These are phyloP conservation scores for Mycosphaerella sp. DNA, from an alignment of 2,329 filamentous ascomycete genomes.

Conservation along the genomic window DNA sequence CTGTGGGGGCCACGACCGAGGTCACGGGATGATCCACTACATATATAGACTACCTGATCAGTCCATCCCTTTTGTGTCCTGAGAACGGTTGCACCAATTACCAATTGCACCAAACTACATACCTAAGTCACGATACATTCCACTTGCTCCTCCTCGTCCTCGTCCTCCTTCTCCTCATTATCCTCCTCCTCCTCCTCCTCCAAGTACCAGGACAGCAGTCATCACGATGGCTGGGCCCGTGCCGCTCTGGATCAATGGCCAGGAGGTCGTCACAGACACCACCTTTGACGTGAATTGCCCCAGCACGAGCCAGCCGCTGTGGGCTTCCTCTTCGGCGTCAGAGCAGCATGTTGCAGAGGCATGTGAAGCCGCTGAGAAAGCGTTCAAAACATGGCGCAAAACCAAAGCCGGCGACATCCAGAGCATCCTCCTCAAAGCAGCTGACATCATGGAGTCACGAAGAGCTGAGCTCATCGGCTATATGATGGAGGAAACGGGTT, in stretches of 20 bases:
- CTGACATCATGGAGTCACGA: slow-evolving; percentile 56
- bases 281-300: slow-evolving; percentile 56
- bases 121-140: neutral
- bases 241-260: slow-evolving; percentile 46
- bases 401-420: slow-evolving; percentile 56
- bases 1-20: too few species aligned
- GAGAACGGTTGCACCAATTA: neutral
- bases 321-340: slow-evolving; percentile 53
- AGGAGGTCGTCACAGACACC: slow-evolving; percentile 42
- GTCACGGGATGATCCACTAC: too few species aligned
- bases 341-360: slow-evolving; percentile 52
- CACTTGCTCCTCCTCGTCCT: neutral
- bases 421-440: slow-evolving; percentile 63
- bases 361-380: slow-evolving; percentile 55
- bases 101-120: neutral
- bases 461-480: slow-evolving; percentile 55
- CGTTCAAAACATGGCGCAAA: slow-evolving; percentile 63
- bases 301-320: slow-evolving; percentile 45
- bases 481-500: slow-evolving; percentile 55
- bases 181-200: neutral
- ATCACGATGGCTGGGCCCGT: slow-evolving; percentile 16
- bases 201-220: neutral
- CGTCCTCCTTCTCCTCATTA: too few species aligned
- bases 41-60: too few species aligned
- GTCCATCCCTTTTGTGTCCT: too few species aligned